Conservation (phyloP, 352 stramenopile genomes). For the Phytophthora brassicae region DNA sequence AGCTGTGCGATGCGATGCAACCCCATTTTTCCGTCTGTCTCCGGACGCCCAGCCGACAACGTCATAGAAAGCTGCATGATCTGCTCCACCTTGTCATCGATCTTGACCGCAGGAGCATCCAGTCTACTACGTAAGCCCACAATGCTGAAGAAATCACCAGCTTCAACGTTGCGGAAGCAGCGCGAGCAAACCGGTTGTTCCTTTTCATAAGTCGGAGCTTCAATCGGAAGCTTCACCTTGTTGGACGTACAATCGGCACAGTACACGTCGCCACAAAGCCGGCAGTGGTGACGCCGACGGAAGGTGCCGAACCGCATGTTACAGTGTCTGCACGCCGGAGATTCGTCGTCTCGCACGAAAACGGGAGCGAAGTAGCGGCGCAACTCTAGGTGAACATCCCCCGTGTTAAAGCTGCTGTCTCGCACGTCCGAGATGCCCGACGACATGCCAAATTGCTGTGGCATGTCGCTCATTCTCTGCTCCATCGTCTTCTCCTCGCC, state of each 20-base stretch:
- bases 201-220: conserved; percentile 57
- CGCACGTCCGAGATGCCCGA: conserved; percentile 7
- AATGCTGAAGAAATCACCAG: conserved; percentile 73
- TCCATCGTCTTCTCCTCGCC: conserved; percentile 2
- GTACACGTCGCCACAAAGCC: conserved; percentile 72
- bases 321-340: conserved; percentile 60
- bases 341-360: conserved; percentile 53
- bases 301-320: conserved; percentile 74
- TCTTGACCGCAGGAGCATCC: conserved; percentile 37
- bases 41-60: conserved; percentile 58
- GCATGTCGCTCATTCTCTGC: conserved; percentile 25
- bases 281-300: conserved; percentile 74
- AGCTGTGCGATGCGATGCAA: conserved; percentile 76
- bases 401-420: conserved; percentile 28
- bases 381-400: conserved; percentile 41
- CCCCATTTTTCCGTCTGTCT: conserved; percentile 67
- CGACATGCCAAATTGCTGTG: too few relatives aligned
- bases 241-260: conserved; percentile 78
- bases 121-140: conserved; percentile 64
- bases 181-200: conserved; percentile 74
- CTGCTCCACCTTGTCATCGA: conserved; percentile 72
- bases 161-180: conserved; percentile 74
- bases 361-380: conserved; percentile 63
- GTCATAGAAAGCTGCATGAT: conserved; percentile 59
- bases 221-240: conserved; percentile 66